Evolutionary conservation across 2,329 filamentous ascomycete genomes (phyloP), one percentile per base, ranked within the genome.

Genomic region (Sordariomycetes sp.): DNA sequence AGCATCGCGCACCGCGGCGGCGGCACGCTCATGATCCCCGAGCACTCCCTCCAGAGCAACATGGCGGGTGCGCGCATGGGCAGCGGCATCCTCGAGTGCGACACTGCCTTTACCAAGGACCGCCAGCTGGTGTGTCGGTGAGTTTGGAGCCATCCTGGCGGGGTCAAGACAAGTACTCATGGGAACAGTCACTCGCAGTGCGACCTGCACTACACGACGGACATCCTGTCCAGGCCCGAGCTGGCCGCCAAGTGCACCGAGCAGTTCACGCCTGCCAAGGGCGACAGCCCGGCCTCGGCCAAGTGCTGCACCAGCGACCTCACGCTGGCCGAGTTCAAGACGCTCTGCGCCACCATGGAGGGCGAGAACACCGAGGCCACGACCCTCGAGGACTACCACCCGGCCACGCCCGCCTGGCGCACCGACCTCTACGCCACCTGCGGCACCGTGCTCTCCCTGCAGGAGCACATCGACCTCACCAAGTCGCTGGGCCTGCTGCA

Each of bases 301-400:
- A 72, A 72, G 43, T 85, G 80, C 64, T 85, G 80, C 64, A 83
- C 80, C 3, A 76, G 69, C 45, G 81, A 85, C 49, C 72, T 85
- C 47, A 83, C 79, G 1, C 58, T 80, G 23, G 64, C 64, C 30
- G 81, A 85, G 55, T 83, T 75, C 64, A 73, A 75, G 54, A 62
- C 67, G 5, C 69, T 85, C 5, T 85, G 80, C 57, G 70, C 70
- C 47, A 83, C 82, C 58, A 82, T 82, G 76, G 80, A 85, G 47
- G 71, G 71, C 32, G 70, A 58, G 49, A 76, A 80, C 46, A 53
- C 63, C 42, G 66, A 60, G 30, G 79, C 75, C 21, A 69, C 69
- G 15, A 82, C 68, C 2, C 58, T 72, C 1, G 53, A 62, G 24
- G 69, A 73, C 43, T 81, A 69, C 57, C 68, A 75, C 38, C 56